A percentile compares a stretch with the other conserved stretches of the same genome.
These are phyloP conservation scores for Termitomyces sp. DNA, from an alignment of 768 basidiomycete genomes.

Conservation along the genomic window DNA sequence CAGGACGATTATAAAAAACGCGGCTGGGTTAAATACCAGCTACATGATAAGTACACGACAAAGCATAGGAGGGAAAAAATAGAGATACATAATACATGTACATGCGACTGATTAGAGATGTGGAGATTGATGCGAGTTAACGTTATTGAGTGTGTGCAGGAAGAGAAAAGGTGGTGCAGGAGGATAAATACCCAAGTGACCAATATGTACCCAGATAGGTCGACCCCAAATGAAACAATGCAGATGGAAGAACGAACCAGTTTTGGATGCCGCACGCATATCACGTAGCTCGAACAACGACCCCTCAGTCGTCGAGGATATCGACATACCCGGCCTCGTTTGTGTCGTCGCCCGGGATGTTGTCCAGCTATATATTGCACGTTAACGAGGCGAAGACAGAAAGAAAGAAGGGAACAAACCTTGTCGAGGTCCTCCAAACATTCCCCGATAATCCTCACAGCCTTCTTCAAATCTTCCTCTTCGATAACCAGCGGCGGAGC, in stretches of 20 bases:
- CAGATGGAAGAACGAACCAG: neutral
- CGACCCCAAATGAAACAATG: neutral
- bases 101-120: neutral
- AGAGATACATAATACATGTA: no score
- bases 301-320: constrained; percentile 5
- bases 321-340: constrained; percentile 55
- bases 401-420: constrained; percentile 32
- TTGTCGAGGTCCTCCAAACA: constrained; percentile 78
- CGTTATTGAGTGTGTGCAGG: neutral
- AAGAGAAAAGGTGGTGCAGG: neutral
- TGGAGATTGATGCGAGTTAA: neutral
- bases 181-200: neutral
- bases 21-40: neutral
- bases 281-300: constrained; percentile 5
- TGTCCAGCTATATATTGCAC: constrained; percentile 25
- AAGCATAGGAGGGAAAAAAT: neutral
- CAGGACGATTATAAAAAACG: neutral
- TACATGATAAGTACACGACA: neutral
- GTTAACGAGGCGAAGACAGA: neutral
- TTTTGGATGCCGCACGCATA: constrained; percentile 3
- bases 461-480: constrained; percentile 78
- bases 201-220: neutral
- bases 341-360: constrained; percentile 60
- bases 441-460: constrained; percentile 71
- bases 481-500: constrained; percentile 93